These are phyloP conservation scores for Curvularia verruculosa DNA, from an alignment of 2,329 filamentous ascomycete species.

Conservation along the genomic window DNA sequence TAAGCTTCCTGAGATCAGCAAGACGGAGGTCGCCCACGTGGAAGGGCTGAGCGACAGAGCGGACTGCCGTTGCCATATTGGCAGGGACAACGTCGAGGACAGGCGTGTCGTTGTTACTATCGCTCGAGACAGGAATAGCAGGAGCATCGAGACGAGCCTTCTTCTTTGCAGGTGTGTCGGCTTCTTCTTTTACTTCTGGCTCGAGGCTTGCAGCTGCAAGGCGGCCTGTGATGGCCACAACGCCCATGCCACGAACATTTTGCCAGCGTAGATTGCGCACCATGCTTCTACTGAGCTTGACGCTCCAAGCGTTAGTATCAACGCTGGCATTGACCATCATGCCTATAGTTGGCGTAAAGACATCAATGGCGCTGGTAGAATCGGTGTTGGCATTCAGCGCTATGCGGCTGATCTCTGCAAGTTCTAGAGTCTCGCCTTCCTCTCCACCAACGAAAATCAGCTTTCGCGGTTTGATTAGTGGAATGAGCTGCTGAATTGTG, in stretches of 20 bases:
- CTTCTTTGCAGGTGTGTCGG: conserved; percentile 57
- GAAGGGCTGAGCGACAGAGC: conserved; percentile 81
- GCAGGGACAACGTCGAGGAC: conserved; percentile 65
- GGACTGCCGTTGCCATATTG: conserved; percentile 71
- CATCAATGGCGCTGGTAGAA: conserved; percentile 60
- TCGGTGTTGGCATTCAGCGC: conserved; percentile 60
- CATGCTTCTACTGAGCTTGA: conserved; percentile 84
- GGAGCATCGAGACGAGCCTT: conserved; percentile 53
- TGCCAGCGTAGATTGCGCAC: conserved; percentile 93
- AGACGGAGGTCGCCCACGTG: conserved; percentile 93
- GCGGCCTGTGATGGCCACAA: conserved; percentile 88
- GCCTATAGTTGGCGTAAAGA: conserved; percentile 82
- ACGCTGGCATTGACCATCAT: conserved; percentile 84
- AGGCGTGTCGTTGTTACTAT: conserved; percentile 57
- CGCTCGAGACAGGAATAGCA: conserved; percentile 54
- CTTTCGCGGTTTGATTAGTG: conserved; percentile 91
- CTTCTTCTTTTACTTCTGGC: conserved; percentile 47
- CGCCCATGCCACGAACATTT: conserved; percentile 84
- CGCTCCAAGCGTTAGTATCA: conserved; percentile 96
- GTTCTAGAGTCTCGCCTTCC: conserved; percentile 71
- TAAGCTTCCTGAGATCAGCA: conserved; percentile 82
- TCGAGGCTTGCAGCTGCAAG: conserved; percentile 59
- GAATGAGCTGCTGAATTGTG: conserved; percentile 91
- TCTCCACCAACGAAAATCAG: conserved; percentile 88
- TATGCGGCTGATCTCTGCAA: conserved; percentile 81